Percentiles rank a stretch among this genome's conserved stretches.
Evolutionary conservation across 331 rosid species (phyloP).

Genomic region (Ulmus americana): DNA sequence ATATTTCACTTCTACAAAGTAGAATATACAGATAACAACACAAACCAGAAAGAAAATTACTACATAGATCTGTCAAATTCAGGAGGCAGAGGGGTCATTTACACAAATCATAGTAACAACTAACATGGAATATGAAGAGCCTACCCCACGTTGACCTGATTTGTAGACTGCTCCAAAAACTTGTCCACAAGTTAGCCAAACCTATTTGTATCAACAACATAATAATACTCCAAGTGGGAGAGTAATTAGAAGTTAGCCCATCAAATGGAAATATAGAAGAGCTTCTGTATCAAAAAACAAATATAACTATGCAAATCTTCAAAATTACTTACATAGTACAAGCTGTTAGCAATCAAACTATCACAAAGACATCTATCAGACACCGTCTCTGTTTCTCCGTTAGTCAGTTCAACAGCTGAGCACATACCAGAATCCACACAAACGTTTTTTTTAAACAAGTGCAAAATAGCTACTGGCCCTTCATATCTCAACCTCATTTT

Average conservation of each 20-base stretch:
- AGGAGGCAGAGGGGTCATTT: not conserved
- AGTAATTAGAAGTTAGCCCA: constrained; percentile 3
- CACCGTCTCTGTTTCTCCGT: constrained; percentile 39
- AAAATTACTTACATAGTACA: constrained; percentile 52
- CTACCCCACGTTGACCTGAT: not conserved
- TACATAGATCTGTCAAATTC: no score
- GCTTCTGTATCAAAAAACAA: constrained; percentile 11
- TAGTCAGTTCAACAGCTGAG: constrained; percentile 76
- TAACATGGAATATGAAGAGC: not conserved
- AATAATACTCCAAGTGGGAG: not conserved
- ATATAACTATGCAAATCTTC: constrained; percentile 28
- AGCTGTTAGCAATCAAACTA: constrained; percentile 56
- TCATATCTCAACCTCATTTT: constrained; percentile 62
- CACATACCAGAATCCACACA: constrained; percentile 52
- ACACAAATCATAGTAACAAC: not conserved
- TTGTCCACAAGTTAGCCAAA: not conserved
- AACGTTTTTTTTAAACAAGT: constrained; percentile 30
- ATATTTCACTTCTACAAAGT: no score
- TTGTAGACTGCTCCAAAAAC: constrained; percentile 3
- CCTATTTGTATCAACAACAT: constrained; percentile 5
- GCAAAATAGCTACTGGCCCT: constrained; percentile 42
- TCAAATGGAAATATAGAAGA: constrained; percentile 2
- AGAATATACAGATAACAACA: no score
- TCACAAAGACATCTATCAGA: constrained; percentile 40
- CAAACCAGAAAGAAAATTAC: no score